Percentiles rank a stretch among this genome's conserved stretches.
Conservation (phyloP, 2,329 filamentous ascomycete genomes). For the Kalaharituber pfeilii region DNA sequence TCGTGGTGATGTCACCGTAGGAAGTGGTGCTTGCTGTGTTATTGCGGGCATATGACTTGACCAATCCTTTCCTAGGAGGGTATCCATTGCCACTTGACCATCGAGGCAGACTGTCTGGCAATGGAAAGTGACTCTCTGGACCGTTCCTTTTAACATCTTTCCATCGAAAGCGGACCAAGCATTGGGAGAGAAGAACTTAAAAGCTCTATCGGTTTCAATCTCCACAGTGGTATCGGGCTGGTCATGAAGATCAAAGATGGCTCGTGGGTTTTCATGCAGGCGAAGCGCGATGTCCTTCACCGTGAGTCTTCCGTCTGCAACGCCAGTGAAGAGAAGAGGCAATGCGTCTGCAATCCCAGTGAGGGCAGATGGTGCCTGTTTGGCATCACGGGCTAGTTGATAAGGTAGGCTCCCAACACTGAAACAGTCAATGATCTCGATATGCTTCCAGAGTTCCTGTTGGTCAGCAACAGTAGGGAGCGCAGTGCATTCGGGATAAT, state of each 20-base stretch:
- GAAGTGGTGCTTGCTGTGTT: constrained; percentile 25
- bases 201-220: constrained; percentile 40
- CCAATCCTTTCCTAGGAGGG: constrained; percentile 53
- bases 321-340: constrained; percentile 57
- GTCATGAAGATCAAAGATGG: constrained; percentile 68
- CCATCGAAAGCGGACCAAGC: constrained; percentile 58
- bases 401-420: constrained; percentile 63
- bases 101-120: constrained; percentile 59
- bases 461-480: constrained; percentile 53
- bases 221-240: constrained; percentile 57
- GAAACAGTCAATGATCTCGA: constrained; percentile 59
- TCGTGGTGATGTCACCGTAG: constrained; percentile 4
- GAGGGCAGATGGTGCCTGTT: constrained; percentile 39
- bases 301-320: constrained; percentile 53
- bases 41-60: constrained; percentile 41
- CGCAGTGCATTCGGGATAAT: constrained; percentile 49
- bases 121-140: constrained; percentile 61
- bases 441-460: constrained; percentile 54
- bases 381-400: constrained; percentile 45
- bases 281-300: constrained; percentile 54
- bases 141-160: constrained; percentile 48
- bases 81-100: constrained; percentile 41
- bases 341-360: constrained; percentile 56
- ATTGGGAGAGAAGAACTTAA: constrained; percentile 21
- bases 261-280: constrained; percentile 61